Evolutionary conservation across 2,329 filamentous ascomycete genomes (phyloP).

Genomic region (Neurospora sp.): DNA sequence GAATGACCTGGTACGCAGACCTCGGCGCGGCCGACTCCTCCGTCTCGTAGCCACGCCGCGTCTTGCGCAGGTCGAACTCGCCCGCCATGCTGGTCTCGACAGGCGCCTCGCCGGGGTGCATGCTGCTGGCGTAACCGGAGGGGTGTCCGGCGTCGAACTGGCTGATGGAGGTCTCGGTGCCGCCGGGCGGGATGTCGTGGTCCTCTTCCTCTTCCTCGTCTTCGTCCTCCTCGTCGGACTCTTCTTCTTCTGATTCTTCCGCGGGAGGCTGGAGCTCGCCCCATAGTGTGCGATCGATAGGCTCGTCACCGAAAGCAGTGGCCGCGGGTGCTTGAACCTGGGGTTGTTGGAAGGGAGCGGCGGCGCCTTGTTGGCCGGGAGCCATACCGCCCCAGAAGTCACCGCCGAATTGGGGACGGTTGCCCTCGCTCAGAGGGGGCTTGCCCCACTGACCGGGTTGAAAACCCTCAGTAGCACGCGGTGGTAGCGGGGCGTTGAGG

Average conservation of each 20-base stretch:
- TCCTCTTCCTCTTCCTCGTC: slow-evolving; percentile 63
- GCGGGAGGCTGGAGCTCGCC: slow-evolving; percentile 78
- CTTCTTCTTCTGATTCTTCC: slow-evolving; percentile 63
- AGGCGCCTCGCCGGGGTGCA: slow-evolving; percentile 73
- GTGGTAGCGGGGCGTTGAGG: slow-evolving; percentile 83
- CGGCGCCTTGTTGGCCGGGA: no score
- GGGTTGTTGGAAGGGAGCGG: slow-evolving; percentile 26
- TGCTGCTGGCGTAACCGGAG: slow-evolving; percentile 67
- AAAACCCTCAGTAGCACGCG: slow-evolving; percentile 77
- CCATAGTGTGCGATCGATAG: slow-evolving; percentile 82
- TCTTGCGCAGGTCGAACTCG: slow-evolving; percentile 87
- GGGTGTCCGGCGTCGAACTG: slow-evolving; percentile 55
- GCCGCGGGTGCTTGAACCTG: slow-evolving; percentile 18
- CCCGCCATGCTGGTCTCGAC: slow-evolving; percentile 66
- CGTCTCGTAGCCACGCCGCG: slow-evolving; percentile 74
- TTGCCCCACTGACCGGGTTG: slow-evolving; percentile 94
- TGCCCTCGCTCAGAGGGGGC: slow-evolving; percentile 87
- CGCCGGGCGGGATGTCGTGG: slow-evolving; percentile 51
- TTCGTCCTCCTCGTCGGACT: slow-evolving; percentile 44
- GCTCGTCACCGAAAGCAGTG: slow-evolving; percentile 49
- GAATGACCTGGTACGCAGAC: slow-evolving; percentile 80
- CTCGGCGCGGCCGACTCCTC: slow-evolving; percentile 66
- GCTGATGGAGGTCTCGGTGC: slow-evolving; percentile 65
- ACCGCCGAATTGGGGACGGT: slow-evolving; percentile 82
- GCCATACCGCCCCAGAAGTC: slow-evolving; percentile 34